A percentile compares a stretch with the other conserved stretches of the same genome.
Evolutionary conservation across 306 rosid species (phyloP).

Genomic region (Cajanus cajan): DNA sequence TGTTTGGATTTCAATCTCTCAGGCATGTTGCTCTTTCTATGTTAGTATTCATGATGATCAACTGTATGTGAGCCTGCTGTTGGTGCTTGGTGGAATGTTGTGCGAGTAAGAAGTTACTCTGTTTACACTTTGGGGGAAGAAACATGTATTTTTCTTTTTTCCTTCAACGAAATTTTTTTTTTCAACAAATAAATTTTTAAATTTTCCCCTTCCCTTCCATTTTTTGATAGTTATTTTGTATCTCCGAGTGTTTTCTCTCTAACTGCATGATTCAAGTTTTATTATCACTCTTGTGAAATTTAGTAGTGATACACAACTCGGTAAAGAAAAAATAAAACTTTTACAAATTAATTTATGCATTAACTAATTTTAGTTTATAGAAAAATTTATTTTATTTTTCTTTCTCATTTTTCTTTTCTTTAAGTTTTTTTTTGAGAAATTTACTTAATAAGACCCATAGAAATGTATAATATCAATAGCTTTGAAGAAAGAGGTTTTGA

Average conservation of each 20-base stretch:
- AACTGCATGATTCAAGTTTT: background rate
- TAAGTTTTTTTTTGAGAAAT: too few species aligned
- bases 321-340: too few species aligned
- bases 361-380: too few species aligned
- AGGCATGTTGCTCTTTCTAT: background rate
- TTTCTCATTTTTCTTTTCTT: too few species aligned
- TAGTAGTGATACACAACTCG: too few species aligned
- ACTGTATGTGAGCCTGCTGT: background rate
- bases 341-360: too few species aligned
- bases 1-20: background rate
- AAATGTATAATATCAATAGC: background rate
- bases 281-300: background rate
- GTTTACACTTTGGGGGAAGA: background rate
- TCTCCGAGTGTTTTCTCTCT: background rate
- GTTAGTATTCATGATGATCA: background rate
- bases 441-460: too few species aligned
- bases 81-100: constrained; percentile 8
- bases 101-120: background rate
- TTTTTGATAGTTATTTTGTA: constrained; percentile 19
- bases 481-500: background rate
- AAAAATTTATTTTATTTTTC: too few species aligned
- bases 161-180: background rate
- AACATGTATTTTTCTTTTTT: background rate
- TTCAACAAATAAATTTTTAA: background rate
- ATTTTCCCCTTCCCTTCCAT: background rate